A percentile compares a stretch with the other conserved stretches of the same genome.
These are phyloP conservation scores for Dendrobium chrysotoxum DNA, from an alignment of 106 monocot genomes.

Conservation along the genomic window DNA sequence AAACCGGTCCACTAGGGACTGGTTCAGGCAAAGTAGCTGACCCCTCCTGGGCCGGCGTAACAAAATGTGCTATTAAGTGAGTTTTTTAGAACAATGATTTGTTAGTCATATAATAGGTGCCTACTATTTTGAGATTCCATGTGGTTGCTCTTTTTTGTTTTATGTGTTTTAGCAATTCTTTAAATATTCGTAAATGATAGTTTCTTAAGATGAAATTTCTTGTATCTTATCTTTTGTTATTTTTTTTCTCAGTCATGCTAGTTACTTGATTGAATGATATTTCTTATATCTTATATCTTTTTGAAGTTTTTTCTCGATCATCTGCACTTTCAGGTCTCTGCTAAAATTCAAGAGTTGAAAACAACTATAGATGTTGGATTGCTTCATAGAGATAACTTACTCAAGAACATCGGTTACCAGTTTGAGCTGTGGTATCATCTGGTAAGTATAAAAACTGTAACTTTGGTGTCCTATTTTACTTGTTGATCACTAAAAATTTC, in stretches of 20 bases:
- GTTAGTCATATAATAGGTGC: too few species aligned
- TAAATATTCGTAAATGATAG: not conserved
- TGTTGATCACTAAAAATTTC: not conserved
- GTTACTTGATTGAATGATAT: not conserved
- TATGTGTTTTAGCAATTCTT: not conserved
- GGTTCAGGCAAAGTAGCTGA: too few species aligned
- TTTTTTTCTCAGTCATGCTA: not conserved
- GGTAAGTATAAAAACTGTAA: conserved; percentile 22
- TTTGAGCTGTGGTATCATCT: conserved; percentile 66
- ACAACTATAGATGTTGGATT: conserved; percentile 66
- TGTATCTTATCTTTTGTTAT: not conserved
- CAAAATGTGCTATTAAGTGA: too few species aligned
- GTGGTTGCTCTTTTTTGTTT: not conserved
- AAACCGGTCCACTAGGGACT: too few species aligned
- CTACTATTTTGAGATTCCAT: too few species aligned
- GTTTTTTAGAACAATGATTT: too few species aligned
- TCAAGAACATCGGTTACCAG: conserved; percentile 51
- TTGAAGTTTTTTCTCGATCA: not conserved
- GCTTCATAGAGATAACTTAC: conserved; percentile 49
- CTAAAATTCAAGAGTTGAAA: conserved; percentile 49
- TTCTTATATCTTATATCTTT: not conserved
- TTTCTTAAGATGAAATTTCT: not conserved
- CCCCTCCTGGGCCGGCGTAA: too few species aligned
- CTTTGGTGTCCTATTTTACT: not conserved
- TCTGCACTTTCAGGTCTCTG: conserved; percentile 42